phyloP scores from a whole-genome alignment of 73 alveolate genomes.

The Paramecium biaurelia region DNA sequence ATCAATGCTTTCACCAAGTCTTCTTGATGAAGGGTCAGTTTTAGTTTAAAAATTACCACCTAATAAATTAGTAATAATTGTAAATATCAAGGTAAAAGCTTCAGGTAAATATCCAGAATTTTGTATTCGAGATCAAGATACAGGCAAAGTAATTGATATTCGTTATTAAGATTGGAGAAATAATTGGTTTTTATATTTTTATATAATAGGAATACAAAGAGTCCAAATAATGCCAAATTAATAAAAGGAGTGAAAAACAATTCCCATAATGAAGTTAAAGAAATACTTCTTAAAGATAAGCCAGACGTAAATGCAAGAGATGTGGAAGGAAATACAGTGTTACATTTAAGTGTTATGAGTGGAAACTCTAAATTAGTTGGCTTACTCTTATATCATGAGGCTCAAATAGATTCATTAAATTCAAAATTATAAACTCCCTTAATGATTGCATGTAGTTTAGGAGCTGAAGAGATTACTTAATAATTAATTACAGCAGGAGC shows the following conservation, averaged over 20 bases:
- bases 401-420: slow-evolving; percentile 59
- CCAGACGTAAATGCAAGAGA: slow-evolving; percentile 52
- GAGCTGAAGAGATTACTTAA: slow-evolving; percentile 55
- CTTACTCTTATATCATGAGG: slow-evolving; percentile 48
- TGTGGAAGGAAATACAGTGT: slow-evolving; percentile 47
- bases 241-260: neutral
- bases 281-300: neutral
- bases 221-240: neutral
- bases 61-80: neutral
- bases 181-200: neutral
- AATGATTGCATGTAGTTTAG: slow-evolving; percentile 57
- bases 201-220: neutral
- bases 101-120: slow-evolving; percentile 54
- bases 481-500: slow-evolving; percentile 65
- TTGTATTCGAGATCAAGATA: slow-evolving; percentile 27
- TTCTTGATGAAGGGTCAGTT: slow-evolving; percentile 44
- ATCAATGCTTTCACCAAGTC: slow-evolving; percentile 34
- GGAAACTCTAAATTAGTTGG: slow-evolving; percentile 56
- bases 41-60: slow-evolving; percentile 17
- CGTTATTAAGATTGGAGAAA: slow-evolving; percentile 20
- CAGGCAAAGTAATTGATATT: slow-evolving; percentile 42
- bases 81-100: slow-evolving; percentile 23
- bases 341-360: slow-evolving; percentile 45
- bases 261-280: neutral
- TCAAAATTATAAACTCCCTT: slow-evolving; percentile 49